phyloP scores from a whole-genome alignment of 1,139 yeast species.

The Hansenula sp. region DNA sequence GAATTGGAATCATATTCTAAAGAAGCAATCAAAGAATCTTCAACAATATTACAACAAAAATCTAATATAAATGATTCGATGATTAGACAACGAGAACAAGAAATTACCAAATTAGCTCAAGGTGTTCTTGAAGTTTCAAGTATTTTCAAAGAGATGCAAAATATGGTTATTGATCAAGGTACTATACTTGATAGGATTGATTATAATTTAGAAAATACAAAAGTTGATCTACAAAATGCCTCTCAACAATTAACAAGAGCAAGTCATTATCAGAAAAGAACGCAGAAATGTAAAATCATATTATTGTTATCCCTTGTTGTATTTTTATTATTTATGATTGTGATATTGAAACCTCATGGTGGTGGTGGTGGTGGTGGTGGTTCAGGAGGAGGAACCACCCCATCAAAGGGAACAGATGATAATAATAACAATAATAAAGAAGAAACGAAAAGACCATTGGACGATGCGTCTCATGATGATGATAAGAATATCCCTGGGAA shows the following conservation, averaged over 20 bases:
- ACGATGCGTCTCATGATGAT: conserved; percentile 2
- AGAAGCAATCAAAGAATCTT: conserved; percentile 39
- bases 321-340: conserved; percentile 64
- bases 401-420: not conserved
- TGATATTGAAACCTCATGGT: conserved; percentile 62
- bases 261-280: conserved; percentile 75
- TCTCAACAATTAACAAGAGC: conserved; percentile 77
- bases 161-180: conserved; percentile 92
- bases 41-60: conserved; percentile 30
- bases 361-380: conserved; percentile 9
- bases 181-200: conserved; percentile 90
- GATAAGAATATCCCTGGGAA: conserved; percentile 8
- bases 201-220: conserved; percentile 80
- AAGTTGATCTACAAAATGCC: conserved; percentile 70
- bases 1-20: conserved; percentile 44
- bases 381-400: not conserved
- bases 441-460: conserved; percentile 1
- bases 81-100: conserved; percentile 77
- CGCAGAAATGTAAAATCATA: conserved; percentile 88
- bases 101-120: conserved; percentile 86
- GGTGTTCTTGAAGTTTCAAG: conserved; percentile 92
- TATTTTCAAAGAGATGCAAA: conserved; percentile 90
- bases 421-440: not conserved
- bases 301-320: conserved; percentile 68
- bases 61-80: conserved; percentile 40